Evolutionary conservation across 148 eudicot genomes (phyloP).

Genomic region (Silene latifolia): DNA sequence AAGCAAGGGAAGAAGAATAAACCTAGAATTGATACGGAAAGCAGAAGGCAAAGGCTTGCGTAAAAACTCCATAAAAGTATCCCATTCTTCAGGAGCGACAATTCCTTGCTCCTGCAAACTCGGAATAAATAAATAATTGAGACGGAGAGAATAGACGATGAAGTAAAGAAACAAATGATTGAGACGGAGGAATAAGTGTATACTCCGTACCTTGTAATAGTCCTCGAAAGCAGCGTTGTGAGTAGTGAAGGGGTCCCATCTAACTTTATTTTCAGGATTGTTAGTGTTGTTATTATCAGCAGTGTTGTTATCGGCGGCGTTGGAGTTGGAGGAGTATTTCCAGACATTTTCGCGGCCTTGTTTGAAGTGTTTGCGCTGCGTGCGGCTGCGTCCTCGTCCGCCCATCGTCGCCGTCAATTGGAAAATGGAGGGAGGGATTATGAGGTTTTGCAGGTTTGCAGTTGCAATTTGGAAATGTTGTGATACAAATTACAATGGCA

Average conservation of each 20-base stretch:
- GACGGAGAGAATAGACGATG: too few relatives aligned
- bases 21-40: conserved; percentile 97
- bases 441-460: too few relatives aligned
- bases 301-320: not conserved
- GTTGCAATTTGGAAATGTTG: too few relatives aligned
- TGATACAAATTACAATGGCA: too few relatives aligned
- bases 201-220: conserved; percentile 95
- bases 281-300: not conserved
- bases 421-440: not conserved
- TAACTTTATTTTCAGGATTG: conserved; percentile 5
- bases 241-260: conserved; percentile 72
- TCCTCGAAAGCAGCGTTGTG: conserved; percentile 71
- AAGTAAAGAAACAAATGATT: not conserved
- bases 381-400: conserved; percentile 63
- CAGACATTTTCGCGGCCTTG: conserved; percentile 78
- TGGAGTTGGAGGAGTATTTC: conserved; percentile 46
- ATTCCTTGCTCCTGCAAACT: conserved; percentile 74
- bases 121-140: too few relatives aligned
- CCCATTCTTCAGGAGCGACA: conserved; percentile 79
- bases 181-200: too few relatives aligned
- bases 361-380: conserved; percentile 84
- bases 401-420: conserved; percentile 54
- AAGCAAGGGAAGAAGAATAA: not conserved
- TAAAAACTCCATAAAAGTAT: conserved; percentile 50
- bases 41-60: conserved; percentile 86